Conservation (phyloP, 1,139 yeast genomes). For the Cylindricascospora bacillispora region DNA sequence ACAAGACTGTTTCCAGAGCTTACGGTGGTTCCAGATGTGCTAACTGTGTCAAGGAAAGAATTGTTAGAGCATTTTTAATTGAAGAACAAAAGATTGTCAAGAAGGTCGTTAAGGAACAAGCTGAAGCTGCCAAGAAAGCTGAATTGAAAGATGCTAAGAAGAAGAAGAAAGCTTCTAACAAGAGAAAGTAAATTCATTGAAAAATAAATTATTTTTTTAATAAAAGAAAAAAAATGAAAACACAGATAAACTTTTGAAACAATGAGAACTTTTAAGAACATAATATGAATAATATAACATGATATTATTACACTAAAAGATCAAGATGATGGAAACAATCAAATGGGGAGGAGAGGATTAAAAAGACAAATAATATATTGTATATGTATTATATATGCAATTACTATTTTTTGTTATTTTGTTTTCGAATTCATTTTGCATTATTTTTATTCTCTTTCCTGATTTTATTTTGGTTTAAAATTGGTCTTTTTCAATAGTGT, state of each 20-base stretch:
- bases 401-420: too few relatives aligned
- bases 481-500: too few relatives aligned
- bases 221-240: slow-evolving; percentile 2
- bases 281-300: too few relatives aligned
- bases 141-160: slow-evolving; percentile 14
- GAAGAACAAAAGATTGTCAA: slow-evolving; percentile 99
- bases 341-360: too few relatives aligned
- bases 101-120: slow-evolving; percentile 94
- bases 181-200: slow-evolving; percentile 3
- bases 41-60: slow-evolving; percentile 96
- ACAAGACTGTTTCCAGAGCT: slow-evolving; percentile 97
- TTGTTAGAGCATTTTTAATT: slow-evolving; percentile 97
- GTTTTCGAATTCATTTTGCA: too few relatives aligned
- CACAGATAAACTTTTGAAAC: slow-evolving; percentile 1
- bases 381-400: too few relatives aligned
- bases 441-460: too few relatives aligned
- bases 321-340: too few relatives aligned
- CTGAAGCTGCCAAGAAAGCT: slow-evolving; percentile 59
- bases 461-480: too few relatives aligned
- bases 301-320: too few relatives aligned
- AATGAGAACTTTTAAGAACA: too few relatives aligned
- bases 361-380: too few relatives aligned
- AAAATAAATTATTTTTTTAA: slow-evolving; percentile 1
- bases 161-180: slow-evolving; percentile 9
- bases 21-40: slow-evolving; percentile 99